Percentiles rank a stretch among this genome's conserved stretches.
phyloP scores from a whole-genome alignment of 2,329 filamentous ascomycete genomes.

The Claviceps paspali region DNA sequence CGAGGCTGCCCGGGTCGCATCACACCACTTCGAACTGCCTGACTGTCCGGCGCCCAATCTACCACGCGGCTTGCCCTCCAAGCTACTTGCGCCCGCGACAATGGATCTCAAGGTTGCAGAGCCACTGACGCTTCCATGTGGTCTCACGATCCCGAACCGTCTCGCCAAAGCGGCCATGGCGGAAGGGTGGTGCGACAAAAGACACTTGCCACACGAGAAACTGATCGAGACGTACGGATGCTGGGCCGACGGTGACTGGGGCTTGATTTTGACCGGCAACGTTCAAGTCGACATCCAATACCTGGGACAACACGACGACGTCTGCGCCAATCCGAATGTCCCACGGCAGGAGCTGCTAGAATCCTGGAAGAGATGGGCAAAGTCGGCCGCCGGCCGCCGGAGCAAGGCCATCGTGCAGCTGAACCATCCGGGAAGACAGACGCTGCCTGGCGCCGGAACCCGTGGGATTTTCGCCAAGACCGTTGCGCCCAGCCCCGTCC shows the following conservation, averaged over 20 bases:
- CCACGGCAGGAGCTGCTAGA: constrained; percentile 14
- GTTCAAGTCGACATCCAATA: constrained; percentile 26
- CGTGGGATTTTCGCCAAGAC: constrained; percentile 21
- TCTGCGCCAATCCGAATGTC: constrained; percentile 17
- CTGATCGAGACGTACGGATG: constrained; percentile 30
- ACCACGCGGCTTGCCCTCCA: too few species aligned
- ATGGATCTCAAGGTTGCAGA: constrained; percentile 9
- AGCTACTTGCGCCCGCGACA: too few species aligned
- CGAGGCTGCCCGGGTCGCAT: too few species aligned
- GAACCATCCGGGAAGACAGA: constrained; percentile 32
- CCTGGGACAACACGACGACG: constrained; percentile 20
- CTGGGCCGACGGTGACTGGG: constrained; percentile 41
- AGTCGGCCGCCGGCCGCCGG: constrained; percentile 14
- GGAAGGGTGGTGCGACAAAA: constrained; percentile 24
- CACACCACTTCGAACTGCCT: too few species aligned
- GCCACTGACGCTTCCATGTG: constrained; percentile 36
- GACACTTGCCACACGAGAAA: constrained; percentile 27
- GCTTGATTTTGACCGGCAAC: constrained; percentile 35
- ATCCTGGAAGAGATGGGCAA: constrained; percentile 24
- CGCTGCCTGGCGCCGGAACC: constrained; percentile 21
- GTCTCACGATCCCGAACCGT: constrained; percentile 39
- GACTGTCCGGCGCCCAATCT: too few species aligned
- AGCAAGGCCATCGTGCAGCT: constrained; percentile 29
- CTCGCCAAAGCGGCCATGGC: constrained; percentile 37
- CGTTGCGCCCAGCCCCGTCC: constrained; percentile 28